phyloP scores from a whole-genome alignment of 2,329 filamentous ascomycete species.

The Coniochaeta ligniaria region DNA sequence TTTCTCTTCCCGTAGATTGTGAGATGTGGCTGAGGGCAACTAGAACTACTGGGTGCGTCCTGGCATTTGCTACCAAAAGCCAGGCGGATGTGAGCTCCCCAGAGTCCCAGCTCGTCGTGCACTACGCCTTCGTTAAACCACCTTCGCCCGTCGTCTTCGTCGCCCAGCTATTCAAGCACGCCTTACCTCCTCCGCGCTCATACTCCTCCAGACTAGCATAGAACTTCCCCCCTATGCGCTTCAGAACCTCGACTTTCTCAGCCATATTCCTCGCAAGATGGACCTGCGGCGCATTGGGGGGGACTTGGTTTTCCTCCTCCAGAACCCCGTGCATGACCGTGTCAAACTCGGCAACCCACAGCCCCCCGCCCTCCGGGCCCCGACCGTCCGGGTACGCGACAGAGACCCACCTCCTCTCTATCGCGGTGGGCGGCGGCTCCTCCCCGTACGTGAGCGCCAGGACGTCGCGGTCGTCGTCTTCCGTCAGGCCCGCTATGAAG shows the following conservation, averaged over 20 bases:
- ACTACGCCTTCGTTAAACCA: not conserved
- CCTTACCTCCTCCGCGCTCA: not conserved
- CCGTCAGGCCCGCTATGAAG: not conserved
- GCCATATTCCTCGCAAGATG: not conserved
- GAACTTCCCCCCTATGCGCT: constrained; percentile 1
- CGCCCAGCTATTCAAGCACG: constrained; percentile 1
- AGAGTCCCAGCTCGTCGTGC: too few relatives aligned
- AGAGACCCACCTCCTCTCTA: not conserved
- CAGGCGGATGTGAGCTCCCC: too few relatives aligned
- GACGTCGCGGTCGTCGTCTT: not conserved
- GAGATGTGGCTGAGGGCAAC: too few relatives aligned
- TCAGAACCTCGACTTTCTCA: constrained; percentile 1
- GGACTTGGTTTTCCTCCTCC: not conserved
- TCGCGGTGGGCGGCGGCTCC: not conserved
- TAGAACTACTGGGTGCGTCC: too few relatives aligned
- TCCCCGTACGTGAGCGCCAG: not conserved
- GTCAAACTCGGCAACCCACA: constrained; percentile 3
- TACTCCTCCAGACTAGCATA: constrained; percentile 2
- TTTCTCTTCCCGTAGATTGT: too few relatives aligned
- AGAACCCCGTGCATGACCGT: not conserved
- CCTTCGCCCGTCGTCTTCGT: not conserved
- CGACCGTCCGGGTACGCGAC: not conserved
- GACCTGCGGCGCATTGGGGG: not conserved
- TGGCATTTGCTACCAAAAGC: too few relatives aligned
- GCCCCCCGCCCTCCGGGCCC: not conserved